Base-by-base conservation (phyloP, 495 filamentous ascomycete species). In the Daldinia caldariorum region DNA sequence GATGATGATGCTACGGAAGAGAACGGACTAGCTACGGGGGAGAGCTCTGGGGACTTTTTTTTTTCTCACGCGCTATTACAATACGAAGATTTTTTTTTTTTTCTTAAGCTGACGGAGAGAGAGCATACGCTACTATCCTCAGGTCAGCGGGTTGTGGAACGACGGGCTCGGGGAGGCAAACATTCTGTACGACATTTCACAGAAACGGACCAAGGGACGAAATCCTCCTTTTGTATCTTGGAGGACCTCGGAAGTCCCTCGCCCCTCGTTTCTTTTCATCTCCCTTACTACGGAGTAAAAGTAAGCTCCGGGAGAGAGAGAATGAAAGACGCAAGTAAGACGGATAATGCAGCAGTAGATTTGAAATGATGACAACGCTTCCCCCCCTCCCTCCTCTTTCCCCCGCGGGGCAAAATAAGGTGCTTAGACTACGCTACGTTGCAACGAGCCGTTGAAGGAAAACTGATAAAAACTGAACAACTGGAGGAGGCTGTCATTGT, bases 341-440 rank as follows among this genome's bases (percentile, higher is more conserved):
- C 35, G 13, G 9, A 31, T 39, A 39, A 57, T 47, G 32, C 20
- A 32, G 20, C 20, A 32, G 43, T 41, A 41, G 26, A 63, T 53
- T 53, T 20, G 16, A 53, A 53, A 53, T 53, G 49, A 53, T 53
- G 49, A 58, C 53, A 54, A 54, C 34, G 47, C 1, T 26, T 26
- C 26, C 26, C 26, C 26, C 26, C 26, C 26, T 26, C 26, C 26
- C 26, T 26, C 1, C 26, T 3, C 26, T 26, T 26, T 3, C 60
- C 64, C 54, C 64, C 64, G 69, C 54, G 63, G 64, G 69, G 69
- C 60, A 67, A 64, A 72, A 72, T 68, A 67, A 58, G 54, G 69
- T 72, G 59, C 69, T 72, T 72, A 72, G 69, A 61, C 22, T 57
- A 61, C 35, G 39, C 35, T 47, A 59, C 63, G 69, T 63, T 37